Evolutionary conservation across 1,284 basidiomycete species (phyloP).

Genomic region (Peniophora sp.): DNA sequence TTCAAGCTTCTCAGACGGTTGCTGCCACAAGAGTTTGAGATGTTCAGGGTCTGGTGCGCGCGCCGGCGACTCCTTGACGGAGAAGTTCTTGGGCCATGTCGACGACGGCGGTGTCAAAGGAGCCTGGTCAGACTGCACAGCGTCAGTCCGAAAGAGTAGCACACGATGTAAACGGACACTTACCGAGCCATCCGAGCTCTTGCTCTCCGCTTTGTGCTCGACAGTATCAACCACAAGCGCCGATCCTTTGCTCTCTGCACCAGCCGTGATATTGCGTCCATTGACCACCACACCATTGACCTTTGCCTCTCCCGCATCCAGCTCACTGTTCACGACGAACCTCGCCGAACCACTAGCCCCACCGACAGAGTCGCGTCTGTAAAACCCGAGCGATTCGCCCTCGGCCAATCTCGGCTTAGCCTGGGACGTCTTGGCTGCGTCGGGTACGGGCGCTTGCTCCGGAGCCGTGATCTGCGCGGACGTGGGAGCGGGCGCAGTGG

Average conservation of each 20-base stretch:
- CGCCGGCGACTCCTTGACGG: conserved; percentile 57
- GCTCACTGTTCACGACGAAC: conserved; percentile 71
- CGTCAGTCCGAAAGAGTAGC: background rate
- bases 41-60: conserved; percentile 69
- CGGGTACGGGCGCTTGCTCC: conserved; percentile 12
- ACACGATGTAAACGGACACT: conserved; percentile 14
- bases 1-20: conserved; percentile 57
- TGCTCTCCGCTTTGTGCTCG: conserved; percentile 30
- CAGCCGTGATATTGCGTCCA: background rate
- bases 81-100: conserved; percentile 53
- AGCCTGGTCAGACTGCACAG: conserved; percentile 32
- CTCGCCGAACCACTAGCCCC: conserved; percentile 42
- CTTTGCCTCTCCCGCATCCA: conserved; percentile 32
- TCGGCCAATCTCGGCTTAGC: conserved; percentile 51
- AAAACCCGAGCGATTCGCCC: conserved; percentile 66
- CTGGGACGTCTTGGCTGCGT: conserved; percentile 17
- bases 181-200: conserved; percentile 40
- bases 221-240: background rate
- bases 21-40: conserved; percentile 78
- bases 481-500: conserved; percentile 5
- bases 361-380: conserved; percentile 48
- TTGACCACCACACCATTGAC: background rate
- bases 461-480: conserved; percentile 22
- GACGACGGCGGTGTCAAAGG: conserved; percentile 42
- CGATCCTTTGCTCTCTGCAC: background rate